phyloP scores from a whole-genome alignment of 2,329 filamentous ascomycete species.

The Fusarium pseudonygamai region DNA sequence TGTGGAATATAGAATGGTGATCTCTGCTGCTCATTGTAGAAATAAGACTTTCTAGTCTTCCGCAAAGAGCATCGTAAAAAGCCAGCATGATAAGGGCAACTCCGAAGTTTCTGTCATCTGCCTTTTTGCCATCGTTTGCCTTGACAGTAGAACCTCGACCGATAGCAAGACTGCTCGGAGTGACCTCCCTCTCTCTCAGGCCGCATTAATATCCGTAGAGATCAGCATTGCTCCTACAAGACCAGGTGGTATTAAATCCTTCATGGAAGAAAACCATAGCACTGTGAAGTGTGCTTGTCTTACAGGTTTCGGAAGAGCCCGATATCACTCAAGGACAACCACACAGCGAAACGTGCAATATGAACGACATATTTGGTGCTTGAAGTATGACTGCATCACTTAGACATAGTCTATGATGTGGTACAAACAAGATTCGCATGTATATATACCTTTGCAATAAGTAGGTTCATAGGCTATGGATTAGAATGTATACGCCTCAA shows the following conservation, averaged over 20 bases:
- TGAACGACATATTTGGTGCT: neutral
- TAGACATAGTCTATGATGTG: neutral
- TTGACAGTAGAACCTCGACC: slow-evolving; percentile 27
- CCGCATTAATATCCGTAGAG: slow-evolving; percentile 14
- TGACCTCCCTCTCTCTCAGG: slow-evolving; percentile 29
- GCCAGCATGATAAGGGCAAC: slow-evolving; percentile 25
- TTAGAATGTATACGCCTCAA: neutral
- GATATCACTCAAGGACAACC: slow-evolving; percentile 41
- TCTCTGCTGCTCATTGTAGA: slow-evolving; percentile 19
- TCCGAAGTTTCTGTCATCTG: slow-evolving; percentile 36
- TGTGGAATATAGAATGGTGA: no score
- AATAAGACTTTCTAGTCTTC: slow-evolving; percentile 35
- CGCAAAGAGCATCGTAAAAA: slow-evolving; percentile 33
- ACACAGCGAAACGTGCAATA: neutral
- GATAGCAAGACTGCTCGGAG: slow-evolving; percentile 26
- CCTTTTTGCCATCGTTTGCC: slow-evolving; percentile 15
- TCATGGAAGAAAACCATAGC: slow-evolving; percentile 35
- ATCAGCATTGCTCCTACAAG: slow-evolving; percentile 19
- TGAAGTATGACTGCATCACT: neutral
- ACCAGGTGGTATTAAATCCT: slow-evolving; percentile 9
- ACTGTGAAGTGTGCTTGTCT: slow-evolving; percentile 17
- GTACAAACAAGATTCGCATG: no score
- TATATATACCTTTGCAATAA: neutral
- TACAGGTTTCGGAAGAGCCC: slow-evolving; percentile 5
- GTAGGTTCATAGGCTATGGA: neutral